phyloP scores from a whole-genome alignment of 805 yeast genomes.

The Ogataea trehalophila region DNA sequence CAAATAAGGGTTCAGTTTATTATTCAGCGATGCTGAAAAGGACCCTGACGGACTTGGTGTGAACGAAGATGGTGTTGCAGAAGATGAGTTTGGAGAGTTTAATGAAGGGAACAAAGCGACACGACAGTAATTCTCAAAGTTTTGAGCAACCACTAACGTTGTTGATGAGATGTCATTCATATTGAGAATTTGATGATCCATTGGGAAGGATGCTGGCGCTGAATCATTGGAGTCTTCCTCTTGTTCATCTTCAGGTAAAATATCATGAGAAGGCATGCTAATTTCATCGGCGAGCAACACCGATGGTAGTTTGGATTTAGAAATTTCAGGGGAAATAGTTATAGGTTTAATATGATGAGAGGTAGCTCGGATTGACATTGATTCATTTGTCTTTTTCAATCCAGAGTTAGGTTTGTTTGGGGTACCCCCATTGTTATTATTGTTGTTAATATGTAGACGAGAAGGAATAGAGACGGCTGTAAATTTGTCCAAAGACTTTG shows the following conservation, averaged over 20 bases:
- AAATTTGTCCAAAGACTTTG: constrained; percentile 19
- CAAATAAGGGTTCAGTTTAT: constrained; percentile 17
- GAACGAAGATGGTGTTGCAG: not conserved
- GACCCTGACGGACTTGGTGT: constrained; percentile 3
- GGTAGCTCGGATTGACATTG: constrained; percentile 3
- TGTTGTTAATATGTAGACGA: constrained; percentile 6
- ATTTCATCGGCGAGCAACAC: constrained; percentile 3
- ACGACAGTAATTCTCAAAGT: constrained; percentile 35
- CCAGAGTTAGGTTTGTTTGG: not conserved
- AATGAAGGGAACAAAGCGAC: constrained; percentile 26
- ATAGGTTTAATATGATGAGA: constrained; percentile 8
- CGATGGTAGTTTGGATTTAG: constrained; percentile 16
- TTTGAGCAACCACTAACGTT: constrained; percentile 32
- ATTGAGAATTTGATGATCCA: constrained; percentile 27
- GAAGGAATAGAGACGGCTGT: constrained; percentile 13
- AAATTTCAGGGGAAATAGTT: constrained; percentile 12
- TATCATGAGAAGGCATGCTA: not conserved
- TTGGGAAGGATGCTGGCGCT: constrained; percentile 30
- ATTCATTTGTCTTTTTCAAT: not conserved
- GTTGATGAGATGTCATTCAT: constrained; percentile 33
- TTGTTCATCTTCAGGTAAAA: not conserved
- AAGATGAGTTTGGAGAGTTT: constrained; percentile 1
- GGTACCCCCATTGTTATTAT: not conserved
- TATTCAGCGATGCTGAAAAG: constrained; percentile 4
- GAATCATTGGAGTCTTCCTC: constrained; percentile 4